These are phyloP conservation scores for Imleria badia DNA, from an alignment of 768 basidiomycete species.

Conservation along the genomic window DNA sequence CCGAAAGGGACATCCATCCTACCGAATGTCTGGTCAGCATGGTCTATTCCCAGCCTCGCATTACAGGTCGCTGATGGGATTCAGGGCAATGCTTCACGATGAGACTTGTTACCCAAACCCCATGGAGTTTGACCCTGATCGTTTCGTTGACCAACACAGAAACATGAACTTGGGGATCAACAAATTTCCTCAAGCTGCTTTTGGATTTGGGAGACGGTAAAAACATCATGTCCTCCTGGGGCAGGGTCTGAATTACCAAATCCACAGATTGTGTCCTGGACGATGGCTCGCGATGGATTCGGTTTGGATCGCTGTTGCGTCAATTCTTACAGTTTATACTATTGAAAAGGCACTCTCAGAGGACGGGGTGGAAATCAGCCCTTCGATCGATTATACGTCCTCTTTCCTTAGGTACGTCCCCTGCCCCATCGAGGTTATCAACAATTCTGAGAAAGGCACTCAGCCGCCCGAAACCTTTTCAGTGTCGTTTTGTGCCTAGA, in stretches of 20 bases:
- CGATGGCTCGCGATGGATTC: slow-evolving; percentile 43
- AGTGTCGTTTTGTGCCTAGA: slow-evolving; percentile 38
- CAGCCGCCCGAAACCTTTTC: slow-evolving; percentile 45
- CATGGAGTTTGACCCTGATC: slow-evolving; percentile 38
- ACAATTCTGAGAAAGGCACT: background rate
- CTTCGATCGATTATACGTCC: slow-evolving; percentile 36
- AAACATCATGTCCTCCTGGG: background rate
- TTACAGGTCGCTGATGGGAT: slow-evolving; percentile 10
- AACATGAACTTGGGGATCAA: slow-evolving; percentile 35
- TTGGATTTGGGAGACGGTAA: slow-evolving; percentile 44
- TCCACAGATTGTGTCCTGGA: slow-evolving; percentile 44
- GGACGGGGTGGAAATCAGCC: slow-evolving; percentile 35
- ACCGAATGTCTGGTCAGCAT: slow-evolving; percentile 46
- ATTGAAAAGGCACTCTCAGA: slow-evolving; percentile 37
- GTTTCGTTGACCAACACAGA: slow-evolving; percentile 31
- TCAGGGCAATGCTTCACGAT: slow-evolving; percentile 45
- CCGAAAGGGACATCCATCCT: slow-evolving; percentile 46
- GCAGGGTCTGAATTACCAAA: background rate
- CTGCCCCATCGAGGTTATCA: background rate
- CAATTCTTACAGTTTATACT: slow-evolving; percentile 39
- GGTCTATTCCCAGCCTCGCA: slow-evolving; percentile 6
- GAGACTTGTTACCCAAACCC: slow-evolving; percentile 39
- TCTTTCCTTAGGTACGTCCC: slow-evolving; percentile 35
- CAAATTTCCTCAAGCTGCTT: slow-evolving; percentile 36
- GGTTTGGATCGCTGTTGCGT: slow-evolving; percentile 44